phyloP scores from a whole-genome alignment of 805 yeast genomes.

The Brettanomyces naardenensis region DNA sequence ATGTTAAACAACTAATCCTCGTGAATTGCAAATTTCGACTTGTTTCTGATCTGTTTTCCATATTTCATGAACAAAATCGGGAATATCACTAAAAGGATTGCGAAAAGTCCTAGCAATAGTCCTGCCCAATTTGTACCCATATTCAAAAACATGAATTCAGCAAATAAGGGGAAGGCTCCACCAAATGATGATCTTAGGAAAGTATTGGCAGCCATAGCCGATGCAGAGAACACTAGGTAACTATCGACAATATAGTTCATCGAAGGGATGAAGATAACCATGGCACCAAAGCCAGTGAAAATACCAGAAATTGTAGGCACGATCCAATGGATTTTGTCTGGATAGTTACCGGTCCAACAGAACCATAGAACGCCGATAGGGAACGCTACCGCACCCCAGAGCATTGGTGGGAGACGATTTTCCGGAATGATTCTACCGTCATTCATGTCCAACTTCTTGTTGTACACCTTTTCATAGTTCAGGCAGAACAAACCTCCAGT shows the following conservation, averaged over 20 bases:
- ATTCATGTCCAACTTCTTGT: slow-evolving; percentile 13
- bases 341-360: slow-evolving; percentile 62
- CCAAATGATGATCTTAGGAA: slow-evolving; percentile 62
- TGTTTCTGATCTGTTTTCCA: slow-evolving; percentile 34
- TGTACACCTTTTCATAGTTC: slow-evolving; percentile 17
- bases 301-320: slow-evolving; percentile 51
- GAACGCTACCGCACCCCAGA: slow-evolving; percentile 40
- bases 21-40: slow-evolving; percentile 45
- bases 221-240: slow-evolving; percentile 60
- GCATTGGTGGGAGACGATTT: slow-evolving; percentile 48
- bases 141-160: slow-evolving; percentile 42
- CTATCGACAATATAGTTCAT: slow-evolving; percentile 65
- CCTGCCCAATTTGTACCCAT: slow-evolving; percentile 70
- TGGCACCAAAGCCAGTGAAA: slow-evolving; percentile 50
- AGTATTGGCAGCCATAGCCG: slow-evolving; percentile 47
- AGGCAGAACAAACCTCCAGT: slow-evolving; percentile 27
- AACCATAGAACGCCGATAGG: slow-evolving; percentile 57
- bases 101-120: slow-evolving; percentile 53
- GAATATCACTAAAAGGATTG: slow-evolving; percentile 51
- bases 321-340: slow-evolving; percentile 37
- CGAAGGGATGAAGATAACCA: slow-evolving; percentile 60
- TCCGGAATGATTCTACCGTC: slow-evolving; percentile 51
- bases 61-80: slow-evolving; percentile 49
- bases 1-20: slow-evolving; percentile 19
- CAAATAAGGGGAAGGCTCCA: slow-evolving; percentile 62